Evolutionary conservation across 106 monocot species (phyloP), one percentile per base, ranked within the genome.

Genomic region (Allium sativum): DNA sequence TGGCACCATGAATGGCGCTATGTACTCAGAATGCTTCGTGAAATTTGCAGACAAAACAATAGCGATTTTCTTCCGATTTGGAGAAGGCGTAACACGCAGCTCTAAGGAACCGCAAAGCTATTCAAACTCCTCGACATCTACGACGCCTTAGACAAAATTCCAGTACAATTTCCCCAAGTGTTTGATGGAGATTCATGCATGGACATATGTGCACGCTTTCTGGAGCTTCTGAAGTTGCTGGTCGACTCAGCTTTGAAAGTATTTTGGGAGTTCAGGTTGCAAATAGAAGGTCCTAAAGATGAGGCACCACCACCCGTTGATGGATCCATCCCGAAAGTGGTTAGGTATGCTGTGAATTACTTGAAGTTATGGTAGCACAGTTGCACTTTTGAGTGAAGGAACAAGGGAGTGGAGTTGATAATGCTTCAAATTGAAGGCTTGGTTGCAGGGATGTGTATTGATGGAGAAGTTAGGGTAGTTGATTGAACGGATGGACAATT

Each of bases 51-150:
- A 78, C 69, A 60, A 59, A 51, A 79, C 79, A 67, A 76, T 72
- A 69, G 78, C 75, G 14, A 78, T 79, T 21, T 83, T 83, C 78
- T 75, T 83, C 69, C 71, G 78, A 44, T 83, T 83, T 65, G 83
- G 75, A 41, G 83, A 83, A 60, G 83, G 83, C 47, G 83, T 83
- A 13, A 68, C 79, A 47, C 68, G 68, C n/a, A 68, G 68, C 61
- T 68, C 83, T 9, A 58, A 60, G 40, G 75, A 78, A 44, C 83
- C 83, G 18, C 78, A 79, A 20, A 79, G 72, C 79, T 83, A 15
- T 83, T 83, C 72, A 75, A 72, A 56, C 75, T 83, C 45, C 79
- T 83, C 66, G 83, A 83, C 48, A 79, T 83, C 79, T 72, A 61
- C 44, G 67, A 50, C 46, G 55, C 79, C 14, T 44, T 79, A 16